phyloP scores from a whole-genome alignment of 2,329 filamentous ascomycete species.

The Xylariomycetidae sp. region DNA sequence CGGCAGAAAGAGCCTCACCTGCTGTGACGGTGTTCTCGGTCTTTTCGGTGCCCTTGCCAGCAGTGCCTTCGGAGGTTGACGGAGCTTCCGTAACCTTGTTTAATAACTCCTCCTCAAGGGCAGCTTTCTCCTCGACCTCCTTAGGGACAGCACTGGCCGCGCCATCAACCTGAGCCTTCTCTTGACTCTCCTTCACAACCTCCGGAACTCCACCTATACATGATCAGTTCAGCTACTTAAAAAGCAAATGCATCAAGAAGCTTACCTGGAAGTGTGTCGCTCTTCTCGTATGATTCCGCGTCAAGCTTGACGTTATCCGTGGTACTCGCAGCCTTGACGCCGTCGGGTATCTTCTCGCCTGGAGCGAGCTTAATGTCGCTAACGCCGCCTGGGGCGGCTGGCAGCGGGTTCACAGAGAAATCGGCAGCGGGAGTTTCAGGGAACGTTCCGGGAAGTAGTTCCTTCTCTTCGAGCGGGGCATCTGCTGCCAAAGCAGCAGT shows the following conservation, averaged over 20 bases:
- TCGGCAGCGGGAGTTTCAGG: conserved; percentile 63
- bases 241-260: conserved; percentile 6
- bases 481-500: conserved; percentile 65
- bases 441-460: conserved; percentile 59
- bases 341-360: conserved; percentile 75
- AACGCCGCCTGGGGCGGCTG: conserved; percentile 57
- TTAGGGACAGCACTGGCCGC: conserved; percentile 63
- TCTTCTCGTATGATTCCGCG: conserved; percentile 80
- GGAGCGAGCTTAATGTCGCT: conserved; percentile 79
- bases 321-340: conserved; percentile 61
- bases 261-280: conserved; percentile 56
- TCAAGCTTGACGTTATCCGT: conserved; percentile 73
- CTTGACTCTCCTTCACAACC: conserved; percentile 67
- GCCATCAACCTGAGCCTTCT: conserved; percentile 57
- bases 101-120: conserved; percentile 67
- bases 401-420: conserved; percentile 54
- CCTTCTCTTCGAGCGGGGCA: conserved; percentile 54
- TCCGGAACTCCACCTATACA: conserved; percentile 44
- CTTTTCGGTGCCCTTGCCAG: conserved; percentile 49
- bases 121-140: conserved; percentile 67
- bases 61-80: conserved; percentile 52
- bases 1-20: conserved; percentile 36
- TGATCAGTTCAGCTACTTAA: conserved; percentile 5
- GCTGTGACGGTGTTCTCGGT: conserved; percentile 39
- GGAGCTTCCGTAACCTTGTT: conserved; percentile 59